A percentile compares a stretch with the other conserved stretches of the same genome.
These are phyloP conservation scores for Coprinellus aureogranulatus DNA, from an alignment of 768 basidiomycete genomes.

Conservation along the genomic window DNA sequence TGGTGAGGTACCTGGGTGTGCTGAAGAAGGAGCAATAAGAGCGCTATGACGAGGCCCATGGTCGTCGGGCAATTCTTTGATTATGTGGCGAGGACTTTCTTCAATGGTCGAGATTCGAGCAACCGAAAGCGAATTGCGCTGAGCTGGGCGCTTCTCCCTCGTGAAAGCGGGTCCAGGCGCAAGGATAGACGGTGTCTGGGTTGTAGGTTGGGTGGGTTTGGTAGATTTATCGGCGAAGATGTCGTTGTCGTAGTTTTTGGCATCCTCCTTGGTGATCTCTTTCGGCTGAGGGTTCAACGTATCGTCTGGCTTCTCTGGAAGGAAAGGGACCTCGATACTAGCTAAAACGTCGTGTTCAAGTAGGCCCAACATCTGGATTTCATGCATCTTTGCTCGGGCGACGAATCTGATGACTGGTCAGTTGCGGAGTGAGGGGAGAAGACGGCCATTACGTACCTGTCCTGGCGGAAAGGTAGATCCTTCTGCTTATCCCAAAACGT, in stretches of 20 bases:
- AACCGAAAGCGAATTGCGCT: slow-evolving; percentile 51
- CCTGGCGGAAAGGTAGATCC: slow-evolving; percentile 77
- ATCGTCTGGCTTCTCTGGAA: slow-evolving; percentile 45
- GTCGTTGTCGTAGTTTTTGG: slow-evolving; percentile 72
- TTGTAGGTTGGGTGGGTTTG: slow-evolving; percentile 30
- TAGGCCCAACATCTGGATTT: slow-evolving; percentile 91
- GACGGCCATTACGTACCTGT: slow-evolving; percentile 50
- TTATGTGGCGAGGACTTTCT: slow-evolving; percentile 58
- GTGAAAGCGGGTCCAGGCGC: slow-evolving; percentile 41
- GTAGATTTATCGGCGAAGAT: slow-evolving; percentile 49
- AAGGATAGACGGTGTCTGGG: slow-evolving; percentile 23
- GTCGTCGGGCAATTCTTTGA: slow-evolving; percentile 52
- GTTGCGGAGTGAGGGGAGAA: too few relatives aligned
- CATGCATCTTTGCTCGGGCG: slow-evolving; percentile 94
- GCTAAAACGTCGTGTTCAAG: slow-evolving; percentile 89
- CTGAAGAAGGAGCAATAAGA: slow-evolving; percentile 17
- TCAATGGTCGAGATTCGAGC: slow-evolving; percentile 62
- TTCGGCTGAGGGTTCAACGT: slow-evolving; percentile 29
- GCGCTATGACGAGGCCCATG: slow-evolving; percentile 23
- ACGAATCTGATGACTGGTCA: slow-evolving; percentile 60
- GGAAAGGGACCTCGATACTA: slow-evolving; percentile 82
- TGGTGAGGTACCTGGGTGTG: slow-evolving; percentile 54
- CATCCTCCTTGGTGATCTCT: slow-evolving; percentile 50
- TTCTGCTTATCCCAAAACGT: slow-evolving; percentile 87
- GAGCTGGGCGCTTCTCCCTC: slow-evolving; percentile 43